Conservation (phyloP, 2,329 filamentous ascomycete genomes). For the Endocalyx cinctus region DNA sequence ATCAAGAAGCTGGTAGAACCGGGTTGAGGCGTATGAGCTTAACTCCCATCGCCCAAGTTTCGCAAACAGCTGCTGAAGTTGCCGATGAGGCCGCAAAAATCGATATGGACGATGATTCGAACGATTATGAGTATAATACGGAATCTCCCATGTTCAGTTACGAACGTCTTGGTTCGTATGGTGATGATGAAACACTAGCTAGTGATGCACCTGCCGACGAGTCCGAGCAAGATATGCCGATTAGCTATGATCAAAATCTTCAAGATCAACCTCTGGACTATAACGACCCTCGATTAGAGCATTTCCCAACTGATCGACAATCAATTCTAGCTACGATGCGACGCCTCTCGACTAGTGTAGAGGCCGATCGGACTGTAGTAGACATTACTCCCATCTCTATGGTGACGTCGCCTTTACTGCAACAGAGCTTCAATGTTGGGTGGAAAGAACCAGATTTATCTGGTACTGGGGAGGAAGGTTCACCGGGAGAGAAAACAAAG, state of each 20-base stretch:
- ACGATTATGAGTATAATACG: too few species aligned
- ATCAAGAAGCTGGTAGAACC: conserved; percentile 27
- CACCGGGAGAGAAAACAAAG: background rate
- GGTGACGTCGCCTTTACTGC: conserved; percentile 5
- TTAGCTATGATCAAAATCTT: conserved; percentile 17
- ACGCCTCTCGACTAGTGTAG: conserved; percentile 23
- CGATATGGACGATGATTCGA: conserved; percentile 4
- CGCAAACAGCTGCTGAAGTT: conserved; percentile 40
- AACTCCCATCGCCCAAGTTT: conserved; percentile 37
- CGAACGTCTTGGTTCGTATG: background rate
- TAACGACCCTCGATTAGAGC: conserved; percentile 24
- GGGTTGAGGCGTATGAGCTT: conserved; percentile 30
- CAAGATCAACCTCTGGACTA: conserved; percentile 15
- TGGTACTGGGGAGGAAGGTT: background rate
- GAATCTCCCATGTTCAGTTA: conserved; percentile 17
- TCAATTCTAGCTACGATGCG: conserved; percentile 27
- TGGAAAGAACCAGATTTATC: conserved; percentile 1
- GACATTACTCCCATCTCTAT: conserved; percentile 14
- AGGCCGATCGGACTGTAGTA: conserved; percentile 20
- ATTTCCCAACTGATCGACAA: conserved; percentile 24
- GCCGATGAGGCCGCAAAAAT: conserved; percentile 33
- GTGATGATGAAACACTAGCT: background rate
- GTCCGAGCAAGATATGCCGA: conserved; percentile 14
- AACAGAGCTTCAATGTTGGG: background rate
- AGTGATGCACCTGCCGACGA: conserved; percentile 1